Percentiles rank a stretch among this genome's conserved stretches.
Conservation (phyloP, 1,284 basidiomycete genomes). For the Papiliotrema nemorosa region DNA sequence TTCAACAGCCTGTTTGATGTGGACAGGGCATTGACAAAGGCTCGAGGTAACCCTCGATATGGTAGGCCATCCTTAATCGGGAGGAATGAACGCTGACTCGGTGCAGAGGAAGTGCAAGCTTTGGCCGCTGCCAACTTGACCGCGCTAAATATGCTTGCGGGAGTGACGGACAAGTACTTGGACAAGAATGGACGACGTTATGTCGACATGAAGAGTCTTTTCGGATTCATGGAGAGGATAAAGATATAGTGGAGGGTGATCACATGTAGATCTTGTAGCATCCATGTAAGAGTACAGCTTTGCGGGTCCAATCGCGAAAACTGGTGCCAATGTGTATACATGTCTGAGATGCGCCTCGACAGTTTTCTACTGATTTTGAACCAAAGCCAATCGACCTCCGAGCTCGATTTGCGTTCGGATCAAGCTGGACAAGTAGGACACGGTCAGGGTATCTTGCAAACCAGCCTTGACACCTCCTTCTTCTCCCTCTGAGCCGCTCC, state of each 20-base stretch:
- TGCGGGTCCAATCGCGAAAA: too few species aligned
- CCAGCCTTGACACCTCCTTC: slow-evolving; percentile 47
- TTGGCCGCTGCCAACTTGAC: slow-evolving; percentile 55
- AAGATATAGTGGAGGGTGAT: slow-evolving; percentile 20
- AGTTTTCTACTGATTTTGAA: slow-evolving; percentile 44
- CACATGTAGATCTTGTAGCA: too few species aligned
- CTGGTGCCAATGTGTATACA: not conserved
- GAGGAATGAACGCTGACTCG: slow-evolving; percentile 6
- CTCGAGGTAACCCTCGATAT: slow-evolving; percentile 53
- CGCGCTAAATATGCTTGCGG: slow-evolving; percentile 57
- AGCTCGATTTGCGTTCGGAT: slow-evolving; percentile 93
- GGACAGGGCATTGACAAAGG: slow-evolving; percentile 60
- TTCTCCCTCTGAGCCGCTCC: slow-evolving; percentile 59
- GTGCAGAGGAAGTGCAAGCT: slow-evolving; percentile 58
- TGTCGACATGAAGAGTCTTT: slow-evolving; percentile 73
- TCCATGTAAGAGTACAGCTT: not conserved
- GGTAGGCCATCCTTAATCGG: slow-evolving; percentile 51
- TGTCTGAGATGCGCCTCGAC: not conserved
- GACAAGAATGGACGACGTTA: slow-evolving; percentile 78
- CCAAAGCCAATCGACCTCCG: slow-evolving; percentile 79
- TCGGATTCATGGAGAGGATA: slow-evolving; percentile 64
- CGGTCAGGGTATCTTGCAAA: slow-evolving; percentile 81
- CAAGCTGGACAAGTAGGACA: slow-evolving; percentile 91
- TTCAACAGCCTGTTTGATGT: slow-evolving; percentile 72
- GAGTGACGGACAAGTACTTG: slow-evolving; percentile 70